Base-by-base conservation (phyloP, 768 basidiomycete genomes). In the Suillus fuscotomentosus region DNA sequence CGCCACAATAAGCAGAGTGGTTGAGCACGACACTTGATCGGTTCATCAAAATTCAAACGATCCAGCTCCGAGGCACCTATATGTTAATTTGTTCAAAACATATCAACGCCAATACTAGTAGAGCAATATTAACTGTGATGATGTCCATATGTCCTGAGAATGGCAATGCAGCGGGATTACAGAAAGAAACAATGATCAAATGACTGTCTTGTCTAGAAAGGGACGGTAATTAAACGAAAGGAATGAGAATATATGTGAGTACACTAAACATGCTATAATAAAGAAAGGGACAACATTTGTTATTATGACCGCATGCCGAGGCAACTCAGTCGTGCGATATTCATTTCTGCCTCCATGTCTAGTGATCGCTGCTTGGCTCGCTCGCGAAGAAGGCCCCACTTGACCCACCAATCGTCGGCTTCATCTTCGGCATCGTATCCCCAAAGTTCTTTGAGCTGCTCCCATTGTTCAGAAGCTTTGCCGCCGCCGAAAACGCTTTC, bases 341-440 rank as follows among this genome's bases (percentile, higher is more conserved):
- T 62, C 67, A 72, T 67, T 60, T 60, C 61, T 48, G 66, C 67
- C 3, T 70, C 69, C 63, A 69, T 31, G 53, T 69, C 68, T 60
- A 31, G 66, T 13, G 57, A 64, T 14, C 74, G 70, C 50, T 67
- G 66, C 57, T 69, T 71, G 64, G 79, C 77, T 34, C 77, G 68
- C 69, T 84, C 77, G 53, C 76, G 75, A 63, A 84, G 75, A 20
- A 78, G 63, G 9, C 85, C 85, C 84, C 84, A 86, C 43, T 83
- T 84, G 13, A 82, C 78, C 86, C 86, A 89, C 86, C 86, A 88
- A 69, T 87, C 85, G 43, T 86, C 86, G 27, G 84, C 87, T 57
- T 80, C 77, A 54, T 88, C 86, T 45, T 76, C 79, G 10, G 86
- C 80, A 66, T 86, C 82, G 67, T 86, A 83, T 15, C 76, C 73